Base-by-base conservation (phyloP, 108 stramenopile genomes). In the Thalassiosira profunda region DNA sequence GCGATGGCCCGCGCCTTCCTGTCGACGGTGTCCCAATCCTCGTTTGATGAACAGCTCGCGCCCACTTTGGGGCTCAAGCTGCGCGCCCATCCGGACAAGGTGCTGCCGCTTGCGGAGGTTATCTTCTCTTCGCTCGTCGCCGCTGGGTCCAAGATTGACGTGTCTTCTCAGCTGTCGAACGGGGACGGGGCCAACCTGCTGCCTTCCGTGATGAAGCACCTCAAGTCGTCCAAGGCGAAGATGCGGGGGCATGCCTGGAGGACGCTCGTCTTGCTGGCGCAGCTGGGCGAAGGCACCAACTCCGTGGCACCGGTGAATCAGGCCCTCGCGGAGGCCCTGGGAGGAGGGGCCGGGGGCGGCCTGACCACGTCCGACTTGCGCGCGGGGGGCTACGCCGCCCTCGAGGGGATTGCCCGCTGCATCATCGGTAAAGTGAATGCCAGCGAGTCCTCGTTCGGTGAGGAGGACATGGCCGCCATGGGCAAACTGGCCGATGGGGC, bases 321-420 rank as follows among this genome's bases (percentile, higher is more conserved):
- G 23, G 38, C 67, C 0, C 3, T 75, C 9, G 48, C 60, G 23
- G 73, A 74, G 28, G 67, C 67, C 30, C 48, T 75, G 41, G n/a
- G n/a, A n/a, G n/a, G n/a, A n/a, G n/a, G n/a, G n/a, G n/a, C n/a
- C n/a, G n/a, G n/a, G n/a, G 43, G 21, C 15, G 14, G 42, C n/a
- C 31, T 74, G 38, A 67, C 78, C n/a, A 73, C 72, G 0, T 30
- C 57, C 45, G 83, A 84, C 4, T 49, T 73, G 34, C 70, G 83
- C 21, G 40, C 52, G 12, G 76, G 65, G 38, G 83, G 60, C 4
- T 84, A 84, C 63, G 49, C 40, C 14, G 74, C 69, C 0, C 59
- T 84, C 48, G 75, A 67, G 18, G 67, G 64, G 25, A 67, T 77
- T 55, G 70, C 76, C 18, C 29, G 37, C 4, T 49, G 35, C 47